phyloP scores from a whole-genome alignment of 2,329 filamentous ascomycete genomes.

The Fusarium albidum region DNA sequence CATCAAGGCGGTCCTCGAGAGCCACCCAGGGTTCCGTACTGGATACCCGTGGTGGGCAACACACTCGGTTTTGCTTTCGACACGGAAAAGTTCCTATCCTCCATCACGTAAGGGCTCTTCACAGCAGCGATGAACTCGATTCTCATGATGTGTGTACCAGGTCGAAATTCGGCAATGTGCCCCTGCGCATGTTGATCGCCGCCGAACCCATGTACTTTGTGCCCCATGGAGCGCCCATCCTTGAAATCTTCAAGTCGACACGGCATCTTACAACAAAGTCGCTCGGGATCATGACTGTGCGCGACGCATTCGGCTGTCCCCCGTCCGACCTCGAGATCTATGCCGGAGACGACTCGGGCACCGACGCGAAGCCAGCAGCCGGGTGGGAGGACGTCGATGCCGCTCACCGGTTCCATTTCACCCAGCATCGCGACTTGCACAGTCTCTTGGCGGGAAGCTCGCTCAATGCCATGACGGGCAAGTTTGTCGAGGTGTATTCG shows the following conservation, averaged over 20 bases:
- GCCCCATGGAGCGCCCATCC: slow-evolving; percentile 23
- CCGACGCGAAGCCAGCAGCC: slow-evolving; percentile 18
- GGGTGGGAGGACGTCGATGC: slow-evolving; percentile 25
- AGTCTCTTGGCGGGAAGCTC: slow-evolving; percentile 8
- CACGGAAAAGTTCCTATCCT: slow-evolving; percentile 24
- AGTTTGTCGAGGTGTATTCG: slow-evolving; percentile 19
- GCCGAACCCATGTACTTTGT: slow-evolving; percentile 32
- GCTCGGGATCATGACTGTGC: slow-evolving; percentile 23
- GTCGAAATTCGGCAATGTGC: slow-evolving; percentile 28
- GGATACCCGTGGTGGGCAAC: slow-evolving; percentile 25
- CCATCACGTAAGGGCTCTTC: slow-evolving; percentile 5
- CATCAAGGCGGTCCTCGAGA: not conserved
- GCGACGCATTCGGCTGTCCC: slow-evolving; percentile 29
- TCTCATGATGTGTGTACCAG: slow-evolving; percentile 12
- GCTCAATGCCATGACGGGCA: slow-evolving; percentile 7
- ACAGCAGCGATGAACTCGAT: too few species aligned
- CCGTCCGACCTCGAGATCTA: slow-evolving; percentile 14
- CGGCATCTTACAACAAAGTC: slow-evolving; percentile 25
- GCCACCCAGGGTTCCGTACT: slow-evolving; percentile 27
- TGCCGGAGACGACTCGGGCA: slow-evolving; percentile 12
- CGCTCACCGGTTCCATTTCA: slow-evolving; percentile 16
- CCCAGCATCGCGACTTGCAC: slow-evolving; percentile 24
- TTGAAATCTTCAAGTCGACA: slow-evolving; percentile 25
- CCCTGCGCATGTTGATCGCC: slow-evolving; percentile 25
- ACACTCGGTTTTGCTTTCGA: slow-evolving; percentile 25